Evolutionary conservation across 768 basidiomycete genomes (phyloP).

Genomic region (Suillus sp.): DNA sequence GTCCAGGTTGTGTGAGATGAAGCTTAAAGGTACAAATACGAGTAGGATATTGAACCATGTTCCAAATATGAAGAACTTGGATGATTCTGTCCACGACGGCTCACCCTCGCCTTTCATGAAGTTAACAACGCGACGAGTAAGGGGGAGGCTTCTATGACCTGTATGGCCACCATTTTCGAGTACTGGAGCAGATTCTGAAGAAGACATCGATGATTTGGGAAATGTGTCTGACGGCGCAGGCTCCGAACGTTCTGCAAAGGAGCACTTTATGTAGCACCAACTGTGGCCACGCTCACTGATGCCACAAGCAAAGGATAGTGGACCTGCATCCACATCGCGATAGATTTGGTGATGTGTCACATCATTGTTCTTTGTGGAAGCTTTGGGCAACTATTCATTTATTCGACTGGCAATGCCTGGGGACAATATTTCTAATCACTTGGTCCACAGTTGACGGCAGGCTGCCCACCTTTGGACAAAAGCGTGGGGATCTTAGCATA

Average conservation of each 20-base stretch:
- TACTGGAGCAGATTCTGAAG: constrained; percentile 37
- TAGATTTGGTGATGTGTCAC: too few relatives aligned
- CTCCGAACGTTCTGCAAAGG: not conserved
- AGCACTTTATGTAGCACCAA: not conserved
- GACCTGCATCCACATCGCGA: too few relatives aligned
- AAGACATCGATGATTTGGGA: constrained; percentile 22
- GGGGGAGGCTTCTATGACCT: constrained; percentile 24
- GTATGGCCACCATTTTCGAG: constrained; percentile 42
- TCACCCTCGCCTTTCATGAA: constrained; percentile 56
- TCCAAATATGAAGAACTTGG: constrained; percentile 59
- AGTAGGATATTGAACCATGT: constrained; percentile 78
- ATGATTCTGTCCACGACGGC: constrained; percentile 61
- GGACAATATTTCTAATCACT: too few relatives aligned
- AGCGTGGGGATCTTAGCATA: too few relatives aligned
- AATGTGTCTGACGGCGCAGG: not conserved
- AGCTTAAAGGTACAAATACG: constrained; percentile 75
- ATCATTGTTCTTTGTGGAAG: too few relatives aligned
- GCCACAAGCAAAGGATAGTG: too few relatives aligned
- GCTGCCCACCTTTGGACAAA: too few relatives aligned
- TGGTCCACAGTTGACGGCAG: too few relatives aligned
- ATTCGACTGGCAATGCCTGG: too few relatives aligned
- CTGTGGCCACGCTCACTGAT: not conserved
- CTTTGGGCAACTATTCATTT: too few relatives aligned
- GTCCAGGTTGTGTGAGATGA: constrained; percentile 59
- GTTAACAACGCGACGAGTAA: constrained; percentile 33